Evolutionary conservation across 2,329 filamentous ascomycete genomes (phyloP).

Genomic region (Xylariaceae sp.): DNA sequence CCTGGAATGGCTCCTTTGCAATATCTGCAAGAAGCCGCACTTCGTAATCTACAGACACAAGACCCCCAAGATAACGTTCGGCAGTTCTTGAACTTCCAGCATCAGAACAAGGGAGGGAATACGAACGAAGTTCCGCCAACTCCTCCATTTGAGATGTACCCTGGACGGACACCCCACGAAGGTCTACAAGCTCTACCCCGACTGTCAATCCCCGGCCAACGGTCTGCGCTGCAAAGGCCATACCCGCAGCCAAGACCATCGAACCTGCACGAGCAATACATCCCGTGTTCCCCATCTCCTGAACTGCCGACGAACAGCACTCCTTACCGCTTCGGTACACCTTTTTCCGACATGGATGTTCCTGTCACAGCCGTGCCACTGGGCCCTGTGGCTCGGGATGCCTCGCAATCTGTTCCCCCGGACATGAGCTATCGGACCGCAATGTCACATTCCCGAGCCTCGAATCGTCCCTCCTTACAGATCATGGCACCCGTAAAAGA

Average conservation of each 20-base stretch:
- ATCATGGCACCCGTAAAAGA: conserved; percentile 66
- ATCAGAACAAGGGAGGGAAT: conserved; percentile 35
- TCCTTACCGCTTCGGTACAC: conserved; percentile 74
- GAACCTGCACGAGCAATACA: conserved; percentile 33
- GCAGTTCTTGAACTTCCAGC: conserved; percentile 85
- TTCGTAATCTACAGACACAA: conserved; percentile 62
- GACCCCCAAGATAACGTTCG: conserved; percentile 91
- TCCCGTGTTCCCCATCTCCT: conserved; percentile 48
- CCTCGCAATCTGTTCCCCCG: conserved; percentile 86
- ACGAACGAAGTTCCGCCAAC: conserved; percentile 58
- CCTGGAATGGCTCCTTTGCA: conserved; percentile 58
- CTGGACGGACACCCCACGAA: conserved; percentile 45
- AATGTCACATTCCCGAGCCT: conserved; percentile 43
- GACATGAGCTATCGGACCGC: conserved; percentile 72
- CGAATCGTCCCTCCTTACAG: conserved; percentile 62
- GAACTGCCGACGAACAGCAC: conserved; percentile 54
- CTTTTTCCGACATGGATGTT: conserved; percentile 85
- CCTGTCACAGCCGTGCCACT: conserved; percentile 68
- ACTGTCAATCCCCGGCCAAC: conserved; percentile 51
- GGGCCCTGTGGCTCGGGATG: conserved; percentile 69
- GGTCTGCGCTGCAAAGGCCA: conserved; percentile 19
- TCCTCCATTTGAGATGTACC: conserved; percentile 62
- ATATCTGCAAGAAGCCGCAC: conserved; percentile 66
- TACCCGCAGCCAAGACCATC: conserved; percentile 25
- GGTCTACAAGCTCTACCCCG: conserved; percentile 56